These are phyloP conservation scores for Chytriomyces sp. DNA, from an alignment of 192 early-diverging fungal genomes.

Conservation along the genomic window DNA sequence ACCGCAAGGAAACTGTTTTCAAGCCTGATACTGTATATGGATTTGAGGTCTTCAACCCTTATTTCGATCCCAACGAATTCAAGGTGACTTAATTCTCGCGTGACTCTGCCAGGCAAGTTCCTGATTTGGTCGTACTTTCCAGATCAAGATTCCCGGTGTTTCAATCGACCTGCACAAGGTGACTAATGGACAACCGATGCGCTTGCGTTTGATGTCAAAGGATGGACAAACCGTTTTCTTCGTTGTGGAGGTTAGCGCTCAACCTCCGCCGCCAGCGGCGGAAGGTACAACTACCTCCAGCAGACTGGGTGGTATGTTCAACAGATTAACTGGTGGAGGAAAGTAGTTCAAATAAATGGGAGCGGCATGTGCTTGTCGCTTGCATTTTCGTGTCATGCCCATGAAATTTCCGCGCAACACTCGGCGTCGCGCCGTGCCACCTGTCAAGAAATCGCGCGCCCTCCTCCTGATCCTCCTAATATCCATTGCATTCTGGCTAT, in stretches of 20 bases:
- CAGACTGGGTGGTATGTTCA: neutral
- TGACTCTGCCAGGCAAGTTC: neutral
- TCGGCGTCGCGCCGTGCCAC: neutral
- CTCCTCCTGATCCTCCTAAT: too few species aligned
- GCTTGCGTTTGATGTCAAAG: slow-evolving; percentile 28
- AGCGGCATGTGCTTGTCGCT: neutral
- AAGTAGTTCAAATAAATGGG: neutral
- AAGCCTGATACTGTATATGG: slow-evolving; percentile 24
- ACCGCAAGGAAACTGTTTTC: slow-evolving; percentile 26
- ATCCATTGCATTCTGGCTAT: neutral
- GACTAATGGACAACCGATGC: slow-evolving; percentile 34
- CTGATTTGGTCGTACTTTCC: neutral
- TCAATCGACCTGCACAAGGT: slow-evolving; percentile 34
- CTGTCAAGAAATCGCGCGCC: neutral
- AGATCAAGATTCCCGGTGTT: slow-evolving; percentile 33
- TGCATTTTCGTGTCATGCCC: neutral
- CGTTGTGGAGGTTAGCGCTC: slow-evolving; percentile 22
- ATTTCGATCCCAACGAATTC: slow-evolving; percentile 36
- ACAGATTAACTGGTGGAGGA: neutral
- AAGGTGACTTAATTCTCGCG: slow-evolving; percentile 23
- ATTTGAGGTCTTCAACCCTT: slow-evolving; percentile 38
- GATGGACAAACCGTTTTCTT: slow-evolving; percentile 28
- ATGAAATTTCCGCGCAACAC: neutral
- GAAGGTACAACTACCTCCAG: neutral
- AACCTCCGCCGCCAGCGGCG: neutral